A percentile compares a stretch with the other conserved stretches of the same genome.
Evolutionary conservation across 768 basidiomycete species (phyloP).

Genomic region (Holtermanniella nyarrowii): DNA sequence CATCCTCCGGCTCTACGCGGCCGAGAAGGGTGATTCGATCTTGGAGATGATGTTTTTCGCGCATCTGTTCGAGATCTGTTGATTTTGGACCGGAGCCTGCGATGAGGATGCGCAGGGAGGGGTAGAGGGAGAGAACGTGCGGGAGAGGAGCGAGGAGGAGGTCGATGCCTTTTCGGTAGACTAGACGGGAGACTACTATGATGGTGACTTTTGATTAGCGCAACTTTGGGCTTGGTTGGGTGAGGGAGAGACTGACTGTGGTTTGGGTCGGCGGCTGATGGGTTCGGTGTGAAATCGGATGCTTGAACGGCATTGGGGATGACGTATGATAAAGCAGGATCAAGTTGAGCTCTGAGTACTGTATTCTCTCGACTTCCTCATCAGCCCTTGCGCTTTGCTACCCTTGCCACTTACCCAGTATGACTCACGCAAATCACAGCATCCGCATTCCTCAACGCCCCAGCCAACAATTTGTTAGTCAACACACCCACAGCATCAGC

Average conservation of each 20-base stretch:
- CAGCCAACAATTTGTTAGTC: constrained; percentile 89
- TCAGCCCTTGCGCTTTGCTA: neutral
- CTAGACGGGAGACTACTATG: constrained; percentile 77
- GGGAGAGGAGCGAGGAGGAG: constrained; percentile 87
- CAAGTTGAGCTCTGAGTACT: constrained; percentile 71
- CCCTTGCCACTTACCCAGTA: constrained; percentile 58
- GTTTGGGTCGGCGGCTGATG: constrained; percentile 26
- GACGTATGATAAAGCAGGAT: constrained; percentile 64
- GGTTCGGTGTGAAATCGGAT: constrained; percentile 67
- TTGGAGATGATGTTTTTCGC: constrained; percentile 78
- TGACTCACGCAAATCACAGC: constrained; percentile 93
- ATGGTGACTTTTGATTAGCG: constrained; percentile 59
- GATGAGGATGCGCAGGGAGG: constrained; percentile 77
- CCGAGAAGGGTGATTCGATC: constrained; percentile 88
- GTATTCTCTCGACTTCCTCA: constrained; percentile 87
- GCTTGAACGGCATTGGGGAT: constrained; percentile 88
- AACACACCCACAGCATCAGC: constrained; percentile 94
- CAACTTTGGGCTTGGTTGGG: constrained; percentile 2
- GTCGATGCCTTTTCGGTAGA: constrained; percentile 93
- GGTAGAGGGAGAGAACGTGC: constrained; percentile 71
- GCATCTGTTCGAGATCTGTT: constrained; percentile 87
- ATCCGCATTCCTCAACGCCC: constrained; percentile 78
- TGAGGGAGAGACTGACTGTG: constrained; percentile 50
- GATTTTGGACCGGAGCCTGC: constrained; percentile 94
- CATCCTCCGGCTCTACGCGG: constrained; percentile 65